These are phyloP conservation scores for Moesziomyces sp. DNA, from an alignment of 1,284 basidiomycete species.

Conservation along the genomic window DNA sequence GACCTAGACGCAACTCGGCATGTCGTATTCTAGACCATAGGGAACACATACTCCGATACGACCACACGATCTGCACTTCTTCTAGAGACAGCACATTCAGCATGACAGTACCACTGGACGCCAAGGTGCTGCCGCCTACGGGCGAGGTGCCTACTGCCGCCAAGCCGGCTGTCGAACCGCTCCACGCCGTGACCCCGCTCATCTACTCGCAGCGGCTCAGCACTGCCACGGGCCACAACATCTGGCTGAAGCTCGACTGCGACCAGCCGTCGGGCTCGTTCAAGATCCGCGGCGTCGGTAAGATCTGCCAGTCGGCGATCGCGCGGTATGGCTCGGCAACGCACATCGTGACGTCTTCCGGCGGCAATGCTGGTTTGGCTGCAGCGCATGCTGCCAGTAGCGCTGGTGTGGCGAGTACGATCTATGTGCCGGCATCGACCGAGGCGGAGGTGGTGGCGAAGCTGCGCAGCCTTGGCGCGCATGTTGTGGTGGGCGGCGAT, in stretches of 20 bases:
- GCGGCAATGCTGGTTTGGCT: slow-evolving; percentile 67
- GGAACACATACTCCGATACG: no score
- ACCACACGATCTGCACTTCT: no score
- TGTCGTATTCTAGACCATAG: no score
- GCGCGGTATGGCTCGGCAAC: slow-evolving; percentile 2
- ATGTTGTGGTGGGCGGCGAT: slow-evolving; percentile 31
- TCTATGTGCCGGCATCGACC: slow-evolving; percentile 55
- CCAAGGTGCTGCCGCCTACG: not conserved
- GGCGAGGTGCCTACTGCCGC: not conserved
- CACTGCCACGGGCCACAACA: slow-evolving; percentile 27
- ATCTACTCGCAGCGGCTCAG: slow-evolving; percentile 21
- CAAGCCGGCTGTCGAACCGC: not conserved
- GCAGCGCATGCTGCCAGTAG: slow-evolving; percentile 53
- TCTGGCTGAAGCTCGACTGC: slow-evolving; percentile 66
- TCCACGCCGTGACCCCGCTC: slow-evolving; percentile 21
- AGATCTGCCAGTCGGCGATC: slow-evolving; percentile 20
- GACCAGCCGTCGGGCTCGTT: slow-evolving; percentile 64
- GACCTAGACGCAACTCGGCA: no score
- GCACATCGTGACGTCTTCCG: slow-evolving; percentile 59
- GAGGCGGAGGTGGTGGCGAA: slow-evolving; percentile 41
- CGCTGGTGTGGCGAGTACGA: slow-evolving; percentile 54
- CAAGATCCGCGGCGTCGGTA: slow-evolving; percentile 64
- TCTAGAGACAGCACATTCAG: not conserved
- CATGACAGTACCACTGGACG: slow-evolving; percentile 10
- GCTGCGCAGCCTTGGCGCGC: slow-evolving; percentile 46